phyloP scores from a whole-genome alignment of 371 early-diverging fungal genomes.

The Choanephora cucurbitarum region DNA sequence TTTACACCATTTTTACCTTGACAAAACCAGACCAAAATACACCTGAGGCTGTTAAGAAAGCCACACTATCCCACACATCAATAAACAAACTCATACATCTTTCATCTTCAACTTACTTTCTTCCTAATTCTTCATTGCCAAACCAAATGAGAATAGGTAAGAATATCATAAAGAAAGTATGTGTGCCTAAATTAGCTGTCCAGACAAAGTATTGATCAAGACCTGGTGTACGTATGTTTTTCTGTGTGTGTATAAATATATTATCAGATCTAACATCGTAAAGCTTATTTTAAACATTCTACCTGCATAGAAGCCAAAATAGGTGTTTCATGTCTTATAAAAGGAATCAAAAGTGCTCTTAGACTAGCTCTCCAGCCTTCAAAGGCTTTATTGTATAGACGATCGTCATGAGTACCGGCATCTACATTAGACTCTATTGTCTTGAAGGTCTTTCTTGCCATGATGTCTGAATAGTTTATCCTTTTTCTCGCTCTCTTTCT shows the following conservation, averaged over 20 bases:
- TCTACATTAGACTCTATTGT: conserved; percentile 42
- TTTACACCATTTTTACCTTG: conserved; percentile 45
- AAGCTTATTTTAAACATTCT: too few species aligned
- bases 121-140: conserved; percentile 56
- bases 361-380: conserved; percentile 49
- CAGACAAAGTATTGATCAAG: conserved; percentile 62
- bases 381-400: conserved; percentile 49
- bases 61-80: conserved; percentile 33
- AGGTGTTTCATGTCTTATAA: conserved; percentile 58
- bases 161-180: conserved; percentile 72
- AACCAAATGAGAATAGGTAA: conserved; percentile 77
- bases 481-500: too few species aligned
- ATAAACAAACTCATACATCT: background rate
- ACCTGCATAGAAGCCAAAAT: conserved; percentile 62
- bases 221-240: conserved; percentile 43
- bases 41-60: conserved; percentile 58
- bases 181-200: conserved; percentile 73
- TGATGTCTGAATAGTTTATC: too few species aligned
- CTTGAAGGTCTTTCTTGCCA: conserved; percentile 44
- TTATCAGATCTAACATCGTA: too few species aligned
- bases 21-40: conserved; percentile 70
- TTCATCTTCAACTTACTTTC: conserved; percentile 43
- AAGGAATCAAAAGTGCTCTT: conserved; percentile 52
- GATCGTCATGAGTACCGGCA: conserved; percentile 51
- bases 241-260: too few species aligned